A percentile compares a stretch with the other conserved stretches of the same genome.
Conservation (phyloP, 371 early-diverging fungal species). For the Furculomyces boomerangus region DNA sequence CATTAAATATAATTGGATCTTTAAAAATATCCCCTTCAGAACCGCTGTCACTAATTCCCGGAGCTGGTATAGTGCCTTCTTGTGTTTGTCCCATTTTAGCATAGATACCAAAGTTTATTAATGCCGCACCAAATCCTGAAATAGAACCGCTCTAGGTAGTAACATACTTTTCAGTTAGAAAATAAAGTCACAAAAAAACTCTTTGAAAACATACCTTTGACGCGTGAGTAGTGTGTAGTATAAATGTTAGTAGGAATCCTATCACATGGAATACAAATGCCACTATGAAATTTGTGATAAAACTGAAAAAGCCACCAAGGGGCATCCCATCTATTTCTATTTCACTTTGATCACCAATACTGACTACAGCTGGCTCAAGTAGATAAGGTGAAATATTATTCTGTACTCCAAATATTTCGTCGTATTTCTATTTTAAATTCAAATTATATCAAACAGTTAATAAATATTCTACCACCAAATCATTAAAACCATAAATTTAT, state of each 20-base stretch:
- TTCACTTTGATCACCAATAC: conserved; percentile 23
- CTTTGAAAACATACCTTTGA: too few species aligned
- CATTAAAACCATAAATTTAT: too few species aligned
- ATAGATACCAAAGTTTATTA: conserved; percentile 21
- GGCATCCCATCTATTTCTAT: conserved; percentile 24
- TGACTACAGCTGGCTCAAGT: conserved; percentile 24
- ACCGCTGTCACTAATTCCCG: not conserved
- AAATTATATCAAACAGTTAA: too few species aligned
- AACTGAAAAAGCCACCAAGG: conserved; percentile 19
- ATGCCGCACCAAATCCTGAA: conserved; percentile 24
- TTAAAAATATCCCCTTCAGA: too few species aligned
- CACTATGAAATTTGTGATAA: conserved; percentile 18
- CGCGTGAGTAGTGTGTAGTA: conserved; percentile 25
- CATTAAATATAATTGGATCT: not conserved
- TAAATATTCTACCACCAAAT: too few species aligned
- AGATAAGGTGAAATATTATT: conserved; percentile 17
- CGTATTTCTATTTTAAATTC: conserved; percentile 22
- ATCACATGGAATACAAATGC: conserved; percentile 25
- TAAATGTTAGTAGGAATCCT: conserved; percentile 26
- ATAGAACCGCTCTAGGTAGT: conserved; percentile 21
- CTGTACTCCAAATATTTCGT: conserved; percentile 20
- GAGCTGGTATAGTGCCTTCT: not conserved
- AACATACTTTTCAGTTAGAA: too few species aligned
- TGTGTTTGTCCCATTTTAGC: not conserved
- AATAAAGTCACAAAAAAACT: too few species aligned